These are phyloP conservation scores for Cucumis variabilis DNA, from an alignment of 331 rosid species.

Conservation along the genomic window DNA sequence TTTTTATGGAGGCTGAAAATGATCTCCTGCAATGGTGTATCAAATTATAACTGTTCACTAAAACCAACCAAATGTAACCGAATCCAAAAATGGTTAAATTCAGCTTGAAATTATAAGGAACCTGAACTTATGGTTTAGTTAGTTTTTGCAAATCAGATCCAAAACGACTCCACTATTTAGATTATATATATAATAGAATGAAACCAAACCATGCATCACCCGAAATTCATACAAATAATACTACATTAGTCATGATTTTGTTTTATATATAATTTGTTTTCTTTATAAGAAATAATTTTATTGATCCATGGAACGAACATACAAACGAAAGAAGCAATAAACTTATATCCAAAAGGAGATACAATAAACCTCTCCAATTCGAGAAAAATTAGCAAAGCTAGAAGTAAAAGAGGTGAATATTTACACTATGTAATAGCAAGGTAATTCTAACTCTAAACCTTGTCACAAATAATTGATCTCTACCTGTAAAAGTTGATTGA, in stretches of 20 bases:
- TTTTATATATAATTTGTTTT: no score
- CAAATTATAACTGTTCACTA: no score
- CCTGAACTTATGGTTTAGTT: no score
- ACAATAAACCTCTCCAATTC: not conserved
- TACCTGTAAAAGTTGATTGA: constrained; percentile 62
- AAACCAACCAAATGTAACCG: no score
- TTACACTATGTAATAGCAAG: not conserved
- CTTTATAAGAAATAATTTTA: not conserved
- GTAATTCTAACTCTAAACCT: not conserved
- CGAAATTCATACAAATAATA: not conserved
- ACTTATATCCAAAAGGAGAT: not conserved
- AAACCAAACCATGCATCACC: not conserved
- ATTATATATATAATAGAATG: no score
- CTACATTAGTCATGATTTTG: no score
- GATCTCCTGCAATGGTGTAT: constrained; percentile 51
- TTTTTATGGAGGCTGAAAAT: constrained; percentile 42
- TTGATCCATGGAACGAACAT: not conserved
- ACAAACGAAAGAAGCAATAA: not conserved
- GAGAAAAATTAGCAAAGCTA: not conserved
- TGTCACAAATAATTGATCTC: constrained; percentile 21
- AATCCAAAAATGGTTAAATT: no score
- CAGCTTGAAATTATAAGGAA: no score
- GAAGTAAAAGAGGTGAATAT: not conserved
- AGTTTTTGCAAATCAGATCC: no score
- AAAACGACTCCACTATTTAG: no score